These are phyloP conservation scores for Epichloe sylvatica DNA, from an alignment of 2,329 filamentous ascomycete genomes.

Conservation along the genomic window DNA sequence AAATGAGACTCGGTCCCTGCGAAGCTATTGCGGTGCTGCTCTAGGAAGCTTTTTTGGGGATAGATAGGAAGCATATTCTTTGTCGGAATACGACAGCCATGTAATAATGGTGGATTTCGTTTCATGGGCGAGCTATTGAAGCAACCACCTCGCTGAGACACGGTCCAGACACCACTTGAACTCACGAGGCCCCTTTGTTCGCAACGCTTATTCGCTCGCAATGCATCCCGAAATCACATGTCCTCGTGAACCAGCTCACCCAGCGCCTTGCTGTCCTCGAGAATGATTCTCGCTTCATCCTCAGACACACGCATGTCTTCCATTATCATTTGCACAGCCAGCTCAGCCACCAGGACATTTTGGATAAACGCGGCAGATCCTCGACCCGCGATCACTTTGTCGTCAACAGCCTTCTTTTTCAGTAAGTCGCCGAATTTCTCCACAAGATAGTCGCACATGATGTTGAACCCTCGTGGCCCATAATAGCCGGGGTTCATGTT, in stretches of 20 bases:
- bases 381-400: constrained; percentile 51
- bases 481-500: constrained; percentile 68
- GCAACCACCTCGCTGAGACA: background rate
- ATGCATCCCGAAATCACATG: constrained; percentile 8
- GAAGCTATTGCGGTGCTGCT: constrained; percentile 22
- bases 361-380: constrained; percentile 59
- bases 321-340: constrained; percentile 39
- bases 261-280: constrained; percentile 52
- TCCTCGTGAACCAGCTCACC: constrained; percentile 57
- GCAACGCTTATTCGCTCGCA: background rate
- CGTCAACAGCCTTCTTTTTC: constrained; percentile 46
- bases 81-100: background rate
- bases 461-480: constrained; percentile 55
- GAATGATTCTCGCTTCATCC: constrained; percentile 35
- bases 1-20: constrained; percentile 21
- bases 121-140: background rate
- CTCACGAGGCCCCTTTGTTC: background rate
- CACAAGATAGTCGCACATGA: constrained; percentile 59
- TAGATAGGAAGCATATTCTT: background rate
- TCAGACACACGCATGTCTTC: constrained; percentile 37
- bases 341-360: constrained; percentile 63
- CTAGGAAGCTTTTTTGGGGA: constrained; percentile 5
- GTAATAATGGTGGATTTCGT: background rate
- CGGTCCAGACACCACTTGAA: background rate
- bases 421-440: constrained; percentile 43